A percentile compares a stretch with the other conserved stretches of the same genome.
These are phyloP conservation scores for Podospora sp. DNA, from an alignment of 495 filamentous ascomycete species.

Conservation along the genomic window DNA sequence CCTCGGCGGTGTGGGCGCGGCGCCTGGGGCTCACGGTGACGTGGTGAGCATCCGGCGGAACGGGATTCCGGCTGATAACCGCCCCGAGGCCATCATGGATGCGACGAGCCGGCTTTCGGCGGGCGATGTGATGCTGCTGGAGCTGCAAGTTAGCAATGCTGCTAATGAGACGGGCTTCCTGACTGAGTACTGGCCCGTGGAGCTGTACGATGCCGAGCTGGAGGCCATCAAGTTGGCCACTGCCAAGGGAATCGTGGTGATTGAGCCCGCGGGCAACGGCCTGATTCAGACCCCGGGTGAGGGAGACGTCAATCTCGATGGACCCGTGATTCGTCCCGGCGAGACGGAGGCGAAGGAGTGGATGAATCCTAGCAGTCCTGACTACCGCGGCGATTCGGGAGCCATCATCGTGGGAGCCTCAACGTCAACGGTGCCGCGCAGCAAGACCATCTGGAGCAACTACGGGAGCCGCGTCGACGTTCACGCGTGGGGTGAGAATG, in stretches of 20 bases:
- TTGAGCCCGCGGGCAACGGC: slow-evolving; percentile 26
- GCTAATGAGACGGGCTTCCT: too few relatives aligned
- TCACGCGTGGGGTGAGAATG: slow-evolving; percentile 22
- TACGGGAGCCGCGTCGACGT: slow-evolving; percentile 26
- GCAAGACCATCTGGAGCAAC: slow-evolving; percentile 13
- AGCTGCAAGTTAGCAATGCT: slow-evolving; percentile 21
- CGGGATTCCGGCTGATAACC: neutral
- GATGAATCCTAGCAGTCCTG: slow-evolving; percentile 16
- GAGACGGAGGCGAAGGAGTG: slow-evolving; percentile 6
- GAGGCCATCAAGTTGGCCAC: slow-evolving; percentile 24
- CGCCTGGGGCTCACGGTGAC: slow-evolving; percentile 18
- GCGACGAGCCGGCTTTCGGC: slow-evolving; percentile 3
- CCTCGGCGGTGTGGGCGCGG: slow-evolving; percentile 27
- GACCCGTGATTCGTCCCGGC: neutral
- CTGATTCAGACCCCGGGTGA: neutral
- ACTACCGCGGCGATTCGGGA: slow-evolving; percentile 28
- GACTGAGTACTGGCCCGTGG: slow-evolving; percentile 16
- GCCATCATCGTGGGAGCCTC: slow-evolving; percentile 26
- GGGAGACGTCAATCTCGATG: slow-evolving; percentile 20
- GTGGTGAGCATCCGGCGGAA: slow-evolving; percentile 20
- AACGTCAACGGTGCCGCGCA: slow-evolving; percentile 7
- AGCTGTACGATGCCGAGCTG: slow-evolving; percentile 22
- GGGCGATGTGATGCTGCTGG: slow-evolving; percentile 27
- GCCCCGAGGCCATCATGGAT: slow-evolving; percentile 24
- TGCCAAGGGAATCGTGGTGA: slow-evolving; percentile 23